phyloP scores from a whole-genome alignment of 116 monocot species.

The Trichopus zeylanicus region DNA sequence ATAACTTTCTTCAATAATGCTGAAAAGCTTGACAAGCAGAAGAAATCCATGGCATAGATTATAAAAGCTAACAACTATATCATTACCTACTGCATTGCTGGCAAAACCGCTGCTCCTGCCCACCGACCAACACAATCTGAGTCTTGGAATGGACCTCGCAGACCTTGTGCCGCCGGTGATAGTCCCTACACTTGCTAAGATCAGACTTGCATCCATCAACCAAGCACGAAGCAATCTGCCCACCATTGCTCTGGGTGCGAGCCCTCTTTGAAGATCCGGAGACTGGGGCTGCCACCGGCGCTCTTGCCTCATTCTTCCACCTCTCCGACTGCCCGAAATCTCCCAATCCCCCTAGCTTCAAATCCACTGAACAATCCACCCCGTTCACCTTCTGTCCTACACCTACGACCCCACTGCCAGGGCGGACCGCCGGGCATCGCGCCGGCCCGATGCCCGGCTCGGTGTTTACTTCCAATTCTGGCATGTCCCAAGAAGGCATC shows the following conservation, averaged over 20 bases:
- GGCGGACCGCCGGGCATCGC: background rate
- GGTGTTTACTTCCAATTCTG: conserved; percentile 23
- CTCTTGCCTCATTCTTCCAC: conserved; percentile 19
- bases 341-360: conserved; percentile 56
- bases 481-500: conserved; percentile 36
- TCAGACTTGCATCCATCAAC: conserved; percentile 77
- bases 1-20: no score
- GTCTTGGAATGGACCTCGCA: conserved; percentile 88
- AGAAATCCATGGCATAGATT: no score
- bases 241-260: conserved; percentile 23
- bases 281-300: background rate
- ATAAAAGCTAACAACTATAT: no score
- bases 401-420: background rate
- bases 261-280: conserved; percentile 30
- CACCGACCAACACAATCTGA: conserved; percentile 60
- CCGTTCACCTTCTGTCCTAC: background rate
- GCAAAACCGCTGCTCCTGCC: conserved; percentile 83
- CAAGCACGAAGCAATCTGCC: conserved; percentile 44
- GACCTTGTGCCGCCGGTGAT: conserved; percentile 82
- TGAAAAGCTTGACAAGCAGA: no score
- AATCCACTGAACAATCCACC: conserved; percentile 50
- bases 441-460: conserved; percentile 15
- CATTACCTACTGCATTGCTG: conserved; percentile 99
- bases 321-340: conserved; percentile 17
- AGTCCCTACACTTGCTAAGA: conserved; percentile 72